Evolutionary conservation across 148 eudicot genomes (phyloP), one percentile per base, ranked within the genome.

Genomic region (Fagopyrum homotropicum): DNA sequence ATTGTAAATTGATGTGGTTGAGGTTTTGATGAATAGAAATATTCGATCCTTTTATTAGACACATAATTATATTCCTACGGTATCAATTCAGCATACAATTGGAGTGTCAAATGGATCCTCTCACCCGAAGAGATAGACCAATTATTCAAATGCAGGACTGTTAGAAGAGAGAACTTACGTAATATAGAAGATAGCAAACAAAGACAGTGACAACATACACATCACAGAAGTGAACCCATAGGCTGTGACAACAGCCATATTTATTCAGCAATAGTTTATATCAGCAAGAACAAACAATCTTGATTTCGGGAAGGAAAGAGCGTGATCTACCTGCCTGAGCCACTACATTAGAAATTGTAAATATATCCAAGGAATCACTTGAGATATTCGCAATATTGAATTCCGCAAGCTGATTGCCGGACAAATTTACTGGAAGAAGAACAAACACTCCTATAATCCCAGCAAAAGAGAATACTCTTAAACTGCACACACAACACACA

Each of bases 1-100:
- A 94, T 69, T 59, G 97, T 94, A 66, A 94, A 94, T 71, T 90
- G 90, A 70, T 83, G 85, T 50, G 93, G 89, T 84, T 83, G 85
- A 79, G 98, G 98, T 79, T 83, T 83, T 71, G 97, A 89, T 73
- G 93, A 84, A 84, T 85, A 86, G 84, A 86, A 94, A 75, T 52
- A 90, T 51, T 83, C 80, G 69, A 91, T 81, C 82, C 97, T 79
- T 78, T 86, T 94, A 50, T 81, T 54, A 14, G 96, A 83, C 73
- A 94, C 84, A 73, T 83, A 82, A 46, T 82, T 76, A 51, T 88
- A 87, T 82, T 94, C 98, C 98, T 94, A 90, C 84, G 87, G 54
- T 80, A 60, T 12, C 63, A 35, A 75, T 74, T 57, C 29, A 63
- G 69, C 29, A 66, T 45, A 66, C 46, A 66, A 68, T 68, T 77